Conservation (phyloP, 495 filamentous ascomycete species). For the Daldinia vernicosa region DNA sequence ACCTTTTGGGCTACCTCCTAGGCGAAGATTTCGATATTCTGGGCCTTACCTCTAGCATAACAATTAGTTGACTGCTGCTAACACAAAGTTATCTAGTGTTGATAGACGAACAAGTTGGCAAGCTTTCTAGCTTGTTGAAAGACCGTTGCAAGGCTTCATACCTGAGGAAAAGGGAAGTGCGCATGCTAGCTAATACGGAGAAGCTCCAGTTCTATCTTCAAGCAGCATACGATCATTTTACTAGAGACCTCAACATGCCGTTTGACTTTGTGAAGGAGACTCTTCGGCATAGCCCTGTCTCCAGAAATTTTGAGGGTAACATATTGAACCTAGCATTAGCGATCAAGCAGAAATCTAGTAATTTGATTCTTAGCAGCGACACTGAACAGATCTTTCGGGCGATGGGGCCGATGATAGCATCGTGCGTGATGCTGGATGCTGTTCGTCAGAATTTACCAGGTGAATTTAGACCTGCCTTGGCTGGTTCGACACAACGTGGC, state of each 20-base stretch:
- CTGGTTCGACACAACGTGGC: background rate
- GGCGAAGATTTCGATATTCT: constrained; percentile 1
- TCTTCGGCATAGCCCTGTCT: constrained; percentile 56
- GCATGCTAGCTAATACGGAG: constrained; percentile 61
- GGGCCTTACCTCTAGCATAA: background rate
- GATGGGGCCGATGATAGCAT: constrained; percentile 62
- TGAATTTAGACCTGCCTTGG: constrained; percentile 4
- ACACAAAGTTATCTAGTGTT: constrained; percentile 38
- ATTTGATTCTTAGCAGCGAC: constrained; percentile 39
- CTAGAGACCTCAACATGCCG: constrained; percentile 57
- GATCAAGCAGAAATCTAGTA: constrained; percentile 50
- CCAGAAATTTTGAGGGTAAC: constrained; percentile 62
- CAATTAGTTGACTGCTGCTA: constrained; percentile 5
- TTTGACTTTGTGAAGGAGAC: constrained; percentile 66
- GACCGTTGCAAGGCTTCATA: constrained; percentile 51
- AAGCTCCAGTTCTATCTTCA: constrained; percentile 61
- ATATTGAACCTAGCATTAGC: constrained; percentile 61
- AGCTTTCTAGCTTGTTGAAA: constrained; percentile 56
- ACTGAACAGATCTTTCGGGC: constrained; percentile 54
- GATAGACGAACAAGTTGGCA: constrained; percentile 59
- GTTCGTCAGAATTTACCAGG: constrained; percentile 55
- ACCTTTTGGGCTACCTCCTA: background rate
- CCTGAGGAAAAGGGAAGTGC: constrained; percentile 50
- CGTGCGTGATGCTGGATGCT: constrained; percentile 63
- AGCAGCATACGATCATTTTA: constrained; percentile 66